A percentile compares a stretch with the other conserved stretches of the same genome.
Conservation (phyloP, 2,329 filamentous ascomycete genomes). For the Paramyrothecium sp. region DNA sequence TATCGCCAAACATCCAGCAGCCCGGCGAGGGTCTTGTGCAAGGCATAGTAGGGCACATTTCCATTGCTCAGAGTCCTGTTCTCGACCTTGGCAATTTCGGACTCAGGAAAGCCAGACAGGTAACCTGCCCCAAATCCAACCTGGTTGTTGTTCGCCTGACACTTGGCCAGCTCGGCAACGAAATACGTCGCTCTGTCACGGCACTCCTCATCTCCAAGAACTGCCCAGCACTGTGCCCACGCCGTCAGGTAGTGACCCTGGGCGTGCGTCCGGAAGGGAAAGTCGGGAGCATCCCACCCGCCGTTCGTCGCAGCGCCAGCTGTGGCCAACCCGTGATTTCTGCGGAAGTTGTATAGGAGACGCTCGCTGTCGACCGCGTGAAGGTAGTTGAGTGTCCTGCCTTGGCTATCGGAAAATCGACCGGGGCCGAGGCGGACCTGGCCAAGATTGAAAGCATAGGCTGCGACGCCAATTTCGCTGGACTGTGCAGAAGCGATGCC, state of each 20-base stretch:
- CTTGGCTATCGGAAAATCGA: constrained; percentile 33
- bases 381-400: constrained; percentile 45
- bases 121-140: constrained; percentile 45
- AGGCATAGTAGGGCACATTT: constrained; percentile 52
- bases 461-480: neutral
- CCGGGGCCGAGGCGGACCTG: constrained; percentile 7
- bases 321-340: constrained; percentile 44
- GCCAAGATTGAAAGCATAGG: neutral
- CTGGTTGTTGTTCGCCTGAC: constrained; percentile 46
- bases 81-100: constrained; percentile 44
- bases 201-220: constrained; percentile 39
- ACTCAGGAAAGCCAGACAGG: constrained; percentile 50
- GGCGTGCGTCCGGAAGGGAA: constrained; percentile 50
- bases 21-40: constrained; percentile 54
- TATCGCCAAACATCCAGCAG: constrained; percentile 48
- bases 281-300: constrained; percentile 53
- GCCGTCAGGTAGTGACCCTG: constrained; percentile 51
- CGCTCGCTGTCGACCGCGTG: constrained; percentile 43
- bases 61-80: constrained; percentile 41
- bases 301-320: constrained; percentile 43
- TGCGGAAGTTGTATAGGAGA: constrained; percentile 47
- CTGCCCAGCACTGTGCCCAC: constrained; percentile 48
- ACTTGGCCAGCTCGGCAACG: constrained; percentile 45
- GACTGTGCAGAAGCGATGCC: neutral
- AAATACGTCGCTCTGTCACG: constrained; percentile 43